Percentiles rank a stretch among this genome's conserved stretches.
Conservation (phyloP, 148 eudicot species). For the Diospyros lotus region DNA sequence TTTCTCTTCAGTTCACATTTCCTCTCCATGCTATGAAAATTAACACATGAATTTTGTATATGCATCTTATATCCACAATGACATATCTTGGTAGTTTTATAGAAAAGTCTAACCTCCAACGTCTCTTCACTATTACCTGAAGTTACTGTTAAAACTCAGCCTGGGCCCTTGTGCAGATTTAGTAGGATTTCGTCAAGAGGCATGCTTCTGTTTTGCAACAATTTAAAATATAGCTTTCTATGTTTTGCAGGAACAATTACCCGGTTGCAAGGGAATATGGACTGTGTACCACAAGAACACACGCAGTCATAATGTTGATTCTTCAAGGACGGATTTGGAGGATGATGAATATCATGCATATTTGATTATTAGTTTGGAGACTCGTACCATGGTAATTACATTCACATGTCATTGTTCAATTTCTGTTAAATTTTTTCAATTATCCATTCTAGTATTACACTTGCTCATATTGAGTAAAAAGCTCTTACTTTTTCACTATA, state of each 20-base stretch:
- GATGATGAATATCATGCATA: conserved; percentile 98
- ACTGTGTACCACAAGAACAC: conserved; percentile 94
- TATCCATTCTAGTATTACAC: not conserved
- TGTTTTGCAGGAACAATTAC: conserved; percentile 60
- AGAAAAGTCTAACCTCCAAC: not conserved
- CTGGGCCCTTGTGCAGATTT: not conserved
- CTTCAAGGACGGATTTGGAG: conserved; percentile 60
- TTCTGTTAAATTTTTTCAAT: not conserved
- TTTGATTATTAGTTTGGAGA: conserved; percentile 85
- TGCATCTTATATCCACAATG: not conserved
- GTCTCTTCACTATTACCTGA: too few species aligned
- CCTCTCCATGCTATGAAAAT: not conserved
- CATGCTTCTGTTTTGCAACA: conserved; percentile 5
- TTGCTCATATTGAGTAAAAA: conserved; percentile 5
- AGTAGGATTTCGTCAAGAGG: not conserved
- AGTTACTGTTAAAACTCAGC: not conserved
- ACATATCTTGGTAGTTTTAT: not conserved
- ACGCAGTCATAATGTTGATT: conserved; percentile 65
- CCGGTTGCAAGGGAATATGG: conserved; percentile 96
- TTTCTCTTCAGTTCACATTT: not conserved
- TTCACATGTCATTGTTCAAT: conserved; percentile 1
- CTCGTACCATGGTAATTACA: conserved; percentile 82
- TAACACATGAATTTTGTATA: not conserved
- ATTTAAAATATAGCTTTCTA: not conserved
- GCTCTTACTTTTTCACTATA: not conserved